Base-by-base conservation (phyloP, 1,139 yeast species). In the Wickerhamomyces sp. region DNA sequence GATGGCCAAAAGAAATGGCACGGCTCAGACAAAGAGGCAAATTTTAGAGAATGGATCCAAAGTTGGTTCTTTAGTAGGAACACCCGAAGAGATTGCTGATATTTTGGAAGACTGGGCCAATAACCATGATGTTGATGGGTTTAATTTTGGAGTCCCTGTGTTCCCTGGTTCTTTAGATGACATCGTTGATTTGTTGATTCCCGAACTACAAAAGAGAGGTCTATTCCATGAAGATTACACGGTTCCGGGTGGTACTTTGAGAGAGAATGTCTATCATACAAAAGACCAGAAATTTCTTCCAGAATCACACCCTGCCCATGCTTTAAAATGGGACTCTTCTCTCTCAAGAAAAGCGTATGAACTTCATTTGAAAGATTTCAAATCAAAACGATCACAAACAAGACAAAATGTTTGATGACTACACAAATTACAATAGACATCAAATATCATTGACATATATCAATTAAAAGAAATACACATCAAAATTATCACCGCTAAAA, bases 301-400 rank as follows among this genome's bases (percentile, higher is more conserved):
- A 5, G 31, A 33, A 24, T 38, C 33, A 3, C 70, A 65, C 41
- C 68, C 68, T 12, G 68, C 67, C 8, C 44, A 61, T 46, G 47
- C 52, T 7, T 52, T 62, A 26, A 60, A 67, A 51, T 65, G 70
- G 70, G 58, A 51, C 37, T 27, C 29, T 5, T 41, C 42, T 7
- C 18, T 37, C 33, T 18, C 29, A 1, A 38, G 24, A 17, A 33
- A 38, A 20, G 36, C 40, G 21, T 43, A 41, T 35, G 44, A 42
- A n/a, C 20, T 17, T 5, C 27, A 36, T n/a, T 14, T 41, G 22
- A 20, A 29, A 7, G 5, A n/a, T 5, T 28, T 19, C 16, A 39
- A 39, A 22, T 16, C 32, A 6, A 22, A 18, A 7, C 18, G 32
- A 29, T 7, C 18, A 13, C 17, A 29, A 19, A 29, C 24, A 29